Percentiles rank a stretch among this genome's conserved stretches.
These are phyloP conservation scores for Russula abietina DNA, from an alignment of 768 basidiomycete genomes.

Conservation along the genomic window DNA sequence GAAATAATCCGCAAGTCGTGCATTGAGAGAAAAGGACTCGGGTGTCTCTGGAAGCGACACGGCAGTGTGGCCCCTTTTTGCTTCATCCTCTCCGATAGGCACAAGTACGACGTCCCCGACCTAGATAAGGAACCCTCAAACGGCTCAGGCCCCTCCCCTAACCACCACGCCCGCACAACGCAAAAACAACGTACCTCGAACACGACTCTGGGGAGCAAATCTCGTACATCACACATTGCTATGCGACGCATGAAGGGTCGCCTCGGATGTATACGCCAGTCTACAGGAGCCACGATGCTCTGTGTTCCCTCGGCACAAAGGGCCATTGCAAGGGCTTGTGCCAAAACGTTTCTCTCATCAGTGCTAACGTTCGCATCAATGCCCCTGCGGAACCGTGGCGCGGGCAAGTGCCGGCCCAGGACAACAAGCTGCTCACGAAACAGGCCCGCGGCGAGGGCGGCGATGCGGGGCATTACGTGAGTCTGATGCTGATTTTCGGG, in stretches of 20 bases:
- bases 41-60: slow-evolving; percentile 34
- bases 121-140: slow-evolving; percentile 35
- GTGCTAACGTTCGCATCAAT: background rate
- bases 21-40: slow-evolving; percentile 34
- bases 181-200: slow-evolving; percentile 11
- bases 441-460: slow-evolving; percentile 42
- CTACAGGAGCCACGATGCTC: slow-evolving; percentile 5
- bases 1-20: slow-evolving; percentile 51
- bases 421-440: slow-evolving; percentile 52
- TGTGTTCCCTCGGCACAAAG: slow-evolving; percentile 15
- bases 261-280: slow-evolving; percentile 18
- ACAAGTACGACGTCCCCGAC: slow-evolving; percentile 58
- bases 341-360: background rate
- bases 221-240: slow-evolving; percentile 4
- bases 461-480: slow-evolving; percentile 58
- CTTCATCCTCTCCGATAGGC: slow-evolving; percentile 34
- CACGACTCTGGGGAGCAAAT: background rate
- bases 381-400: background rate
- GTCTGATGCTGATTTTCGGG: slow-evolving; percentile 50
- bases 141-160: background rate
- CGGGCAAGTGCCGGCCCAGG: slow-evolving; percentile 41
- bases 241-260: slow-evolving; percentile 16
- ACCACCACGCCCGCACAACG: background rate
- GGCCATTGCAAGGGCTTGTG: slow-evolving; percentile 13
- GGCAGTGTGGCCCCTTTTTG: slow-evolving; percentile 30